Evolutionary conservation across 164 flowering plant species (phyloP).

Genomic region (Vitis vinifera): ASM3070453v1 NC_081821.1:1537001-1537500

Average conservation of each 20-base stretch:
- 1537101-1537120: conserved; percentile 61
- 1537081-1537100: conserved; percentile 48
- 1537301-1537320: conserved; percentile 32
- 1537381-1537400: conserved; percentile 35
- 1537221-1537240: conserved; percentile 50
- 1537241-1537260: conserved; percentile 49
- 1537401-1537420: conserved; percentile 44
- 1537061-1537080: no score
- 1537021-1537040: no score
- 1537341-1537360: conserved; percentile 25
- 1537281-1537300: conserved; percentile 31
- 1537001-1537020: no score
- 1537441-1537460: conserved; percentile 40
- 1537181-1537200: conserved; percentile 52
- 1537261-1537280: conserved; percentile 29
- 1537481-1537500: conserved; percentile 22
- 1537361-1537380: conserved; percentile 33
- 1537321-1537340: conserved; percentile 30
- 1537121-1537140: conserved; percentile 77
- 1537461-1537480: conserved; percentile 33
- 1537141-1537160: conserved; percentile 73
- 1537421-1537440: conserved; percentile 37
- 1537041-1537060: no score
- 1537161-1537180: conserved; percentile 35
- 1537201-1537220: conserved; percentile 68